Conservation (phyloP, 2,329 filamentous ascomycete genomes). For the Elsinoe ampelina region DNA sequence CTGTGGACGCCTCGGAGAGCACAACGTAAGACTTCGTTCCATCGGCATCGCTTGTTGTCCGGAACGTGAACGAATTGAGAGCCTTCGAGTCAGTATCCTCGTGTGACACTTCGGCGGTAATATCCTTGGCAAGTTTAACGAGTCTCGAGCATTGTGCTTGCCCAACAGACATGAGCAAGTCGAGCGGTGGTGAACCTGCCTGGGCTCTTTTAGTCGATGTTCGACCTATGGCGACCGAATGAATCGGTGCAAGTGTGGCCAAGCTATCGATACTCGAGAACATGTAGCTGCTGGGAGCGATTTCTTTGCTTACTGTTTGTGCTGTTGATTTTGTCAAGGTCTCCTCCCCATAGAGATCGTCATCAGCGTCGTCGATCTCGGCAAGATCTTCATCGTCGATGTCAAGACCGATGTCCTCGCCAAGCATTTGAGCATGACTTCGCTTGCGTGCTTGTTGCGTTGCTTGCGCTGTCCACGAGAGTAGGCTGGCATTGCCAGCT, state of each 20-base stretch:
- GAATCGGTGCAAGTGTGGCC: constrained; percentile 69
- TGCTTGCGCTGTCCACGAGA: constrained; percentile 68
- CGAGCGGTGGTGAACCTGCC: constrained; percentile 28
- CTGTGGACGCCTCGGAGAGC: constrained; percentile 57
- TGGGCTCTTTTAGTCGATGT: constrained; percentile 22
- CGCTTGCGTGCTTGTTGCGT: constrained; percentile 54
- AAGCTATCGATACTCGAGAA: constrained; percentile 73
- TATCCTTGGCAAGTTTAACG: constrained; percentile 65
- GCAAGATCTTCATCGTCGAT: constrained; percentile 51
- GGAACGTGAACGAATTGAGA: constrained; percentile 72
- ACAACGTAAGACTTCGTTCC: constrained; percentile 72
- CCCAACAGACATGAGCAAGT: constrained; percentile 51
- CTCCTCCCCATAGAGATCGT: constrained; percentile 57
- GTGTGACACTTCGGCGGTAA: constrained; percentile 63
- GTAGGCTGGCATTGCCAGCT: constrained; percentile 65
- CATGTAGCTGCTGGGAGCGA: constrained; percentile 53
- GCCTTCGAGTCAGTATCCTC: constrained; percentile 64
- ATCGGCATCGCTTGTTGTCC: constrained; percentile 12
- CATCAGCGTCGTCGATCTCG: constrained; percentile 47
- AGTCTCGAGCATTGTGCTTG: constrained; percentile 59
- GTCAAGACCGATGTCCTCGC: constrained; percentile 36
- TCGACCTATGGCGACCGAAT: constrained; percentile 61
- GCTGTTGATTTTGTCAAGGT: constrained; percentile 31
- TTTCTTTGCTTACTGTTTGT: constrained; percentile 29
- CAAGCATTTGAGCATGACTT: constrained; percentile 50